Conservation (phyloP, 768 basidiomycete species). For the Tricholoma flavovirens region DNA sequence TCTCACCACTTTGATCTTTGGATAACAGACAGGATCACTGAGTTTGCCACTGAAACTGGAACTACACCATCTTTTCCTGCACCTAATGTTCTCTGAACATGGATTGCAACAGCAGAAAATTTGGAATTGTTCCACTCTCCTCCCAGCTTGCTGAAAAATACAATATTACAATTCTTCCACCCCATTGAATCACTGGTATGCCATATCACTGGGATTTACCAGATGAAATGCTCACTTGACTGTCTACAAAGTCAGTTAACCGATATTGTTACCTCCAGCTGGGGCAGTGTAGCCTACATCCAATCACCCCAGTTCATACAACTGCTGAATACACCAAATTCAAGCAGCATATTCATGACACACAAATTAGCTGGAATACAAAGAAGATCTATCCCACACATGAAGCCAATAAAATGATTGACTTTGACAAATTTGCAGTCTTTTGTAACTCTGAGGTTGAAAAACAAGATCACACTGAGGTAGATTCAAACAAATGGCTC, state of each 20-base stretch:
- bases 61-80: background rate
- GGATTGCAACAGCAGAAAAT: background rate
- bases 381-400: background rate
- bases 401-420: background rate
- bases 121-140: background rate
- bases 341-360: background rate
- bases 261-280: background rate
- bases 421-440: background rate
- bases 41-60: background rate
- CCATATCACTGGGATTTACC: background rate
- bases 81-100: background rate
- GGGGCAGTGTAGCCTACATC: background rate
- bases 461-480: background rate
- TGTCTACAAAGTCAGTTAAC: background rate
- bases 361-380: background rate
- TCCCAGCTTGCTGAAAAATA: conserved; percentile 1
- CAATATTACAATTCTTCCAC: background rate
- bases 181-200: background rate
- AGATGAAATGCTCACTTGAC: background rate
- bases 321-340: background rate
- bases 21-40: background rate
- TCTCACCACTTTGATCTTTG: background rate
- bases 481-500: background rate
- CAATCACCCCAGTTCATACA: conserved; percentile 1
- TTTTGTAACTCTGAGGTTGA: background rate